Conservation (phyloP, 169 alveolate species). For the Cryptosporidium ubiquitum region DNA sequence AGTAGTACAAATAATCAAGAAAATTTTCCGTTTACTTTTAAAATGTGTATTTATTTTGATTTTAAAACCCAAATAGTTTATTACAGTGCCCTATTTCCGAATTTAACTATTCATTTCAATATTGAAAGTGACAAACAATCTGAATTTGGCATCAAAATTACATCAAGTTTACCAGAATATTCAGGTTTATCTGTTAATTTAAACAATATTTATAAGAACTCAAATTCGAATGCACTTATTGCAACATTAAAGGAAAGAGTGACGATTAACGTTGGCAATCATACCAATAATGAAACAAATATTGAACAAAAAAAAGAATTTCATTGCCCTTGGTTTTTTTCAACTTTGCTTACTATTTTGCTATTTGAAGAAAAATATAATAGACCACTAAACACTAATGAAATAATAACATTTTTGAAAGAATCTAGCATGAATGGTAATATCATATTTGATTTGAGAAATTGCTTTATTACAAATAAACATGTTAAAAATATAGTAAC, state of each 20-base stretch:
- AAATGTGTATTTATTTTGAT: slow-evolving; percentile 19
- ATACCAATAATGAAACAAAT: background rate
- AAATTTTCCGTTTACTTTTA: slow-evolving; percentile 35
- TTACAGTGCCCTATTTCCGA: slow-evolving; percentile 28
- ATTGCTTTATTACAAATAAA: slow-evolving; percentile 4
- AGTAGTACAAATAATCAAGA: background rate
- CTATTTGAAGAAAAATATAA: background rate
- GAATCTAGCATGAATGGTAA: background rate
- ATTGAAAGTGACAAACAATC: background rate
- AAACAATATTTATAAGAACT: background rate
- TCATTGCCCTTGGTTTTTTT: slow-evolving; percentile 62
- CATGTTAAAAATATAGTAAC: background rate
- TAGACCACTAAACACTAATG: background rate
- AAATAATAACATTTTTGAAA: background rate
- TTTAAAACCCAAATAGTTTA: slow-evolving; percentile 37
- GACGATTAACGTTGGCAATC: background rate
- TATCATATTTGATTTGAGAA: background rate
- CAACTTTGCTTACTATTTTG: slow-evolving; percentile 2
- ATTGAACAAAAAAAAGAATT: background rate
- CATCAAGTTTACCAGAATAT: background rate
- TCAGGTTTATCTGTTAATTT: background rate
- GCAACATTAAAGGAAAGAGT: background rate
- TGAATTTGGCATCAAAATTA: background rate
- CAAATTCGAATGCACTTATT: background rate
- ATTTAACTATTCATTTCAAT: background rate